Base-by-base conservation (phyloP, 2,329 filamentous ascomycete species). In the Seiridium cupressi region DNA sequence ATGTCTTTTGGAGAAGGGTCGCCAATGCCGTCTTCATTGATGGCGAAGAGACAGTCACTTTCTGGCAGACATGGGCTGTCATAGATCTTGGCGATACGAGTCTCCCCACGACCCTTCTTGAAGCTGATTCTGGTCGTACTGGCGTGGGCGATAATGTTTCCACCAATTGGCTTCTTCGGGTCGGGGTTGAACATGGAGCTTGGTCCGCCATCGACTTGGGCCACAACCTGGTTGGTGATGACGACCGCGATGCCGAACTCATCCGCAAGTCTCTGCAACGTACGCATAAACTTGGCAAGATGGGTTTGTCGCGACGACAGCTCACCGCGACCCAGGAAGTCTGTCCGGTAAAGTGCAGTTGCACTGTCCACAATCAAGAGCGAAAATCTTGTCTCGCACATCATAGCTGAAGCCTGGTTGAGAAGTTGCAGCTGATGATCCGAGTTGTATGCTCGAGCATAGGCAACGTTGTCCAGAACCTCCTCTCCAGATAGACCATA, bases 131-230 rank as follows among this genome's bases (percentile, higher is more conserved):
- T 85, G 2, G 95, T 99, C 1, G 95, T 99, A 71, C 92, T 97
- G 57, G 95, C 93, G 74, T 99, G 95, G 3, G 96, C 95, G 73
- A 99, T 98, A 66, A 99, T 99, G 76, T 99, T 98, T 65, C 95
- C 95, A 67, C 95, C 95, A 73, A 99, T 97, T 0, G 95, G 95
- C 76, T 99, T 99, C 84, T 99, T 99, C 6, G 95, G 95, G 71
- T 99, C 96, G 0, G 96, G 95, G 68, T 99, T 99, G 81, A 97
- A 99, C 95, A 99, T 99, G 63, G 94, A 89, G 71, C 90, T 94
- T 36, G 94, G 93, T 3, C 95, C 95, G 64, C 95, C 95, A 72
- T 99, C 95, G 7, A 99, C 95, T 75, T 99, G 96, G 8, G 95
- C 95, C 46, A 99, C 96, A 36, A 99, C 95, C 75, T 99, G 95